A percentile compares a stretch with the other conserved stretches of the same genome.
Evolutionary conservation across 2,329 filamentous ascomycete species (phyloP).

Genomic region (Trichoderma citrinoviride): DNA sequence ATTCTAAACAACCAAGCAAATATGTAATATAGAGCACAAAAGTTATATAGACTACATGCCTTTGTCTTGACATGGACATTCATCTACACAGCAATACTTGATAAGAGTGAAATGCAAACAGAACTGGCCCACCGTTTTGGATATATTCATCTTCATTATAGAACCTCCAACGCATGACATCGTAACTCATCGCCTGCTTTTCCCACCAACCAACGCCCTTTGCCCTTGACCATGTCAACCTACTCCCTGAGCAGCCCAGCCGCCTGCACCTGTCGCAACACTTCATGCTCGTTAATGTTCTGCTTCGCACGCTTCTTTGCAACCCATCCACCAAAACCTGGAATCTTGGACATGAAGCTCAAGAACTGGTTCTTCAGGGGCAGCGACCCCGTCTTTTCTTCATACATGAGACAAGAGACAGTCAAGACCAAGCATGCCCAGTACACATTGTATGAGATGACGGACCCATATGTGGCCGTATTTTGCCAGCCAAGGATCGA

Average conservation of each 20-base stretch:
- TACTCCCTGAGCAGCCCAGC: constrained; percentile 12
- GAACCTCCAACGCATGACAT: too few relatives aligned
- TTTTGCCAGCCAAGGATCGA: constrained; percentile 76
- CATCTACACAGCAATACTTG: too few relatives aligned
- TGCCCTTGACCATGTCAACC: background rate
- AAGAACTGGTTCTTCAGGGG: constrained; percentile 15
- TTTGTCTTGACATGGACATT: too few relatives aligned
- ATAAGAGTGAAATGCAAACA: too few relatives aligned
- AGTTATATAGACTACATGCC: too few relatives aligned
- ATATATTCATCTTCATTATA: too few relatives aligned
- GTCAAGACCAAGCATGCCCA: constrained; percentile 56
- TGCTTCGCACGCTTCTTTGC: constrained; percentile 9
- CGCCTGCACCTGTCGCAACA: constrained; percentile 18
- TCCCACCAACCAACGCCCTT: background rate
- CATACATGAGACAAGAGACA: constrained; percentile 12
- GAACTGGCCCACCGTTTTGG: background rate
- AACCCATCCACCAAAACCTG: constrained; percentile 2
- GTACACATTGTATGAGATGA: constrained; percentile 84
- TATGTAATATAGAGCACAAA: too few relatives aligned
- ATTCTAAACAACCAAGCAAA: background rate
- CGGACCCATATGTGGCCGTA: constrained; percentile 81
- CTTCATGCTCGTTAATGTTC: constrained; percentile 10
- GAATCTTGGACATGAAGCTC: background rate
- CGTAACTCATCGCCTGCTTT: background rate
- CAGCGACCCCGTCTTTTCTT: constrained; percentile 14